Percentiles rank a stretch among this genome's conserved stretches.
These are phyloP conservation scores for Lichtheimia corymbifera DNA, from an alignment of 371 early-diverging fungal genomes.

Conservation along the genomic window DNA sequence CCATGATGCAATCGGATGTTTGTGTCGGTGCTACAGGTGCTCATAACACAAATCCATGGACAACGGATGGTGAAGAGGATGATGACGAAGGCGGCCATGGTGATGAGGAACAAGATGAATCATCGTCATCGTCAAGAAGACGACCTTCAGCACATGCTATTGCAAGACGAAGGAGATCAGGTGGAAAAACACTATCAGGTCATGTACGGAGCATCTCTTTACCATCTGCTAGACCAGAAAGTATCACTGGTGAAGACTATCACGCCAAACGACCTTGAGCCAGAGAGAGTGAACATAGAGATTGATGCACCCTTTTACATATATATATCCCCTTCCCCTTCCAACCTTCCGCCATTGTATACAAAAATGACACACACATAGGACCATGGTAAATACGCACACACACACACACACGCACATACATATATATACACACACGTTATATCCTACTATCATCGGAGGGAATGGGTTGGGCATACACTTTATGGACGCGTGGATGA, in stretches of 20 bases:
- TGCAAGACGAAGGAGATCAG: slow-evolving; percentile 7
- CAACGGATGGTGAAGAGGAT: slow-evolving; percentile 16
- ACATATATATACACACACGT: too few relatives aligned
- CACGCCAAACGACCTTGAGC: slow-evolving; percentile 5
- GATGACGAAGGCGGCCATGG: slow-evolving; percentile 4
- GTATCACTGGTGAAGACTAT: slow-evolving; percentile 1
- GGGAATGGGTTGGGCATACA: too few relatives aligned
- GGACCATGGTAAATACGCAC: too few relatives aligned
- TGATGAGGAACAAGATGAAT: slow-evolving; percentile 5
- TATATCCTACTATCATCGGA: too few relatives aligned
- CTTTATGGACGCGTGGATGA: too few relatives aligned
- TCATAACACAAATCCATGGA: slow-evolving; percentile 8
- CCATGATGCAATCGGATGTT: slow-evolving; percentile 19
- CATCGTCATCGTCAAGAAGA: neutral
- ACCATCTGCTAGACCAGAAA: slow-evolving; percentile 14
- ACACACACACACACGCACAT: too few relatives aligned
- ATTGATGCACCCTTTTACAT: neutral
- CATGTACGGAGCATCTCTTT: slow-evolving; percentile 25
- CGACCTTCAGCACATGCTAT: slow-evolving; percentile 2
- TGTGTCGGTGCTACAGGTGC: neutral
- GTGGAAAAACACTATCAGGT: slow-evolving; percentile 14
- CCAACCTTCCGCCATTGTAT: neutral
- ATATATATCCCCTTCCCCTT: neutral
- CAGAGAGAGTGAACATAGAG: neutral
- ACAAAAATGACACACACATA: too few relatives aligned